Percentiles rank a stretch among this genome's conserved stretches.
These are phyloP conservation scores for Linderniella brevidens DNA, from an alignment of 257 asterid genomes.

Conservation along the genomic window DNA sequence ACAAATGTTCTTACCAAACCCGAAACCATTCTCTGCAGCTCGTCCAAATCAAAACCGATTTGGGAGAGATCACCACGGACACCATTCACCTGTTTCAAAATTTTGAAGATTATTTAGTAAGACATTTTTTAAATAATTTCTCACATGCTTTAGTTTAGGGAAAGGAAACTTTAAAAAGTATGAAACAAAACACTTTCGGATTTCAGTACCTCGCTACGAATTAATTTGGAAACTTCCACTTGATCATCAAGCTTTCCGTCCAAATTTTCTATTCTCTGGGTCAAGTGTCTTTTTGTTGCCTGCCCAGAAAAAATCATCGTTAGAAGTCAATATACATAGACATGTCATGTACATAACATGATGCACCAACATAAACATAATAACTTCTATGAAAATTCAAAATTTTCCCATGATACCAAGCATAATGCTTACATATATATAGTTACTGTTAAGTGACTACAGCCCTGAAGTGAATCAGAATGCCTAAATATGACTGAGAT, in stretches of 20 bases:
- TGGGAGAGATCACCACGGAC: conserved; percentile 48
- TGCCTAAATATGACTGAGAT: too few relatives aligned
- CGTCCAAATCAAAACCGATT: conserved; percentile 36
- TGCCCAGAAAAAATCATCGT: conserved; percentile 8
- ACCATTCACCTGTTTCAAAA: conserved; percentile 35
- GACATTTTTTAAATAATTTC: too few relatives aligned
- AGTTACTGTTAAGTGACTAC: too few relatives aligned
- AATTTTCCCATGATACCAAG: too few relatives aligned
- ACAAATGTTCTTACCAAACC: conserved; percentile 39
- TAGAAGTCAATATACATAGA: too few relatives aligned
- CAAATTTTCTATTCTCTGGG: conserved; percentile 83
- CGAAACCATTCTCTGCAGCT: conserved; percentile 36
- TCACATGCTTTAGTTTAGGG: neutral
- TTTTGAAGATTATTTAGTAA: neutral
- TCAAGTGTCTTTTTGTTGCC: conserved; percentile 82
- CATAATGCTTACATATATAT: too few relatives aligned
- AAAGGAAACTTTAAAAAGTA: neutral
- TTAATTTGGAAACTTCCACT: conserved; percentile 58
- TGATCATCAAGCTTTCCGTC: conserved; percentile 85
- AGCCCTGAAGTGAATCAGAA: too few relatives aligned
- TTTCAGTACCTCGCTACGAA: conserved; percentile 42
- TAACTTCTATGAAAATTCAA: too few relatives aligned
- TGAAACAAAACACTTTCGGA: neutral
- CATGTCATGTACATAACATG: too few relatives aligned
- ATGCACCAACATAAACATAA: too few relatives aligned